Evolutionary conservation across 257 asterid species (phyloP).

Genomic region (Solanum verrucosum): DNA sequence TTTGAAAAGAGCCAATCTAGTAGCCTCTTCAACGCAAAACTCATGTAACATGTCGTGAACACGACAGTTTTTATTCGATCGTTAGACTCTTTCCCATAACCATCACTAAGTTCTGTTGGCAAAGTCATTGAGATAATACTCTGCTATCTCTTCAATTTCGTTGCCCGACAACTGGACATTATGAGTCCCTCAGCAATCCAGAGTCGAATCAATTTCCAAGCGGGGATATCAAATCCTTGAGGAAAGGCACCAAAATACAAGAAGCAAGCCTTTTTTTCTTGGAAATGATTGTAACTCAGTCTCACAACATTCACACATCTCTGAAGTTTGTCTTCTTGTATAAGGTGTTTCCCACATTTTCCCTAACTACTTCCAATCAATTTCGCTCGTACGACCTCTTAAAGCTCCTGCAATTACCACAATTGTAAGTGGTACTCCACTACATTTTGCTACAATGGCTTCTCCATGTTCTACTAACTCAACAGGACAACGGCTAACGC

Average conservation of each 20-base stretch:
- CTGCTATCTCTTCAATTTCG: slow-evolving; percentile 6
- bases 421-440: slow-evolving; percentile 39
- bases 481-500: not conserved
- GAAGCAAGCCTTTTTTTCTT: slow-evolving; percentile 1
- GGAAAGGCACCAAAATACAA: slow-evolving; percentile 18
- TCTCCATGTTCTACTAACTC: slow-evolving; percentile 8
- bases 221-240: slow-evolving; percentile 5
- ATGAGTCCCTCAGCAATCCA: slow-evolving; percentile 20
- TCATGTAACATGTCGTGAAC: slow-evolving; percentile 14
- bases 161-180: not conserved
- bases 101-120: slow-evolving; percentile 14
- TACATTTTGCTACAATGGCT: slow-evolving; percentile 6
- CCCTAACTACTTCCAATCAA: not conserved
- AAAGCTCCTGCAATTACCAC: slow-evolving; percentile 42
- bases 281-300: slow-evolving; percentile 6
- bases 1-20: not conserved
- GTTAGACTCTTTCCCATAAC: not conserved
- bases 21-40: slow-evolving; percentile 10
- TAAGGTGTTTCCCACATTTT: slow-evolving; percentile 7
- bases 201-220: not conserved
- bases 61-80: slow-evolving; percentile 9
- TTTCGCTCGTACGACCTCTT: not conserved
- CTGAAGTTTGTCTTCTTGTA: not conserved
- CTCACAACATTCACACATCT: not conserved
- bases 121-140: slow-evolving; percentile 2